Evolutionary conservation across 2,329 filamentous ascomycete species (phyloP), one percentile per base, ranked within the genome.

Genomic region (Sclerotinia trifoliorum): DNA sequence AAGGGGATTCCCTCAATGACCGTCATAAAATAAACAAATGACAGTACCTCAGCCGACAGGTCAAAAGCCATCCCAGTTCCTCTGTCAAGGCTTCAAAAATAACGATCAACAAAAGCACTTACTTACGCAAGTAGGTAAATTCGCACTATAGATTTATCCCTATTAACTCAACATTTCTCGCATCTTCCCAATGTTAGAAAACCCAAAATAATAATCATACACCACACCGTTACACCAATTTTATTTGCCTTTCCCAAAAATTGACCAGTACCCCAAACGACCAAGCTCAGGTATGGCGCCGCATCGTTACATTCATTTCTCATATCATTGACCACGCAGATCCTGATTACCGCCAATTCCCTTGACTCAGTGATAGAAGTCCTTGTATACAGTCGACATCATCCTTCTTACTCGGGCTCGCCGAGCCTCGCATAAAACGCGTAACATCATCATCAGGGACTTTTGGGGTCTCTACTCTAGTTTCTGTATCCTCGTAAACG

Each of bases 331-430:
- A 21, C 48, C 19, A 32, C 21, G 24, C 24, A 21, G 17, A 49
- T 56, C 15, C 58, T 32, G 44, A 46, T 68, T 72, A 78, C 65
- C 87, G 85, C 93, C 94, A 97, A 76, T 92, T 92, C n/a, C 94
- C 94, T 80, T 96, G 92, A 75, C 93, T 96, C 57, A 98, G 83
- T 63, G 92, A 94, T 71, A 97, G 79, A 71, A 98, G 80, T n/a
- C 93, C 93, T 66, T 94, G 92, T 58, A 97, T 90, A 76, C 93
- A 96, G 77, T 96, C 93, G 78, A 96, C 83, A 77, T 97, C 94
- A 68, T 88, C 86, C 77, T 88, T 89, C 79, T 93, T 92, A 76
- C 89, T 89, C 11, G 87, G 88, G 76, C 86, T 87, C 71, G 87
- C 83, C 44, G 86, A 84, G 62, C 83, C 83, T 46, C 83, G 81